Evolutionary conservation across 2,329 filamentous ascomycete genomes (phyloP).

Genomic region (Escovopsis sp.): DNA sequence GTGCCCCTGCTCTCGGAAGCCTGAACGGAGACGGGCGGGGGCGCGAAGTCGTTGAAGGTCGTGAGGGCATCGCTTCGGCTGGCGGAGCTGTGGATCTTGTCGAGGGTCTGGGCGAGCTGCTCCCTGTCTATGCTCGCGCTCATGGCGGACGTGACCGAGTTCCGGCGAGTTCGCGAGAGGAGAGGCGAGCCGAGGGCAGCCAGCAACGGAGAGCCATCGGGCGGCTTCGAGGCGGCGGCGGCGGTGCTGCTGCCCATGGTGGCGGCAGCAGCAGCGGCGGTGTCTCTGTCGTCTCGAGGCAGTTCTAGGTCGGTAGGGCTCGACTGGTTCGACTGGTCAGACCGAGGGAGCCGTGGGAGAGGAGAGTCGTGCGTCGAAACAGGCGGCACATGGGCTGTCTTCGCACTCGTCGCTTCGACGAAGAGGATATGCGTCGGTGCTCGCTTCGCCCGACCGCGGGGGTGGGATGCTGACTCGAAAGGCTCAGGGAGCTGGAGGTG

Average conservation of each 20-base stretch:
- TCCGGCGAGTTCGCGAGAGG: slow-evolving; percentile 20
- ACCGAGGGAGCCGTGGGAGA: not conserved
- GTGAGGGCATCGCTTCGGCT: slow-evolving; percentile 73
- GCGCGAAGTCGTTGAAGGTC: slow-evolving; percentile 85
- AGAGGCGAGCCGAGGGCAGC: slow-evolving; percentile 15
- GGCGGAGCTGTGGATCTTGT: slow-evolving; percentile 80
- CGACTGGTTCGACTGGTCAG: too few species aligned
- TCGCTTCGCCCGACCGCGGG: not conserved
- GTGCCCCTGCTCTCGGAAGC: slow-evolving; percentile 53
- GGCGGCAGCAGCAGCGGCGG: not conserved
- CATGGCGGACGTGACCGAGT: slow-evolving; percentile 25
- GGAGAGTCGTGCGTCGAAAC: not conserved
- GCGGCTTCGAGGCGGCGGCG: slow-evolving; percentile 13
- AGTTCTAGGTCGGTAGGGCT: too few species aligned
- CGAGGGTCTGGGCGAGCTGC: slow-evolving; percentile 59
- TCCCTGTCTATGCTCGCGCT: slow-evolving; percentile 43
- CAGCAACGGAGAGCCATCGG: slow-evolving; percentile 14
- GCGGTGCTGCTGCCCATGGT: slow-evolving; percentile 17
- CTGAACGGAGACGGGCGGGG: slow-evolving; percentile 44
- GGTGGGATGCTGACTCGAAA: not conserved
- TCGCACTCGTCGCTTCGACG: too few species aligned
- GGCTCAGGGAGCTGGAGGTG: slow-evolving; percentile 5
- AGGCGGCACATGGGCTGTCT: not conserved
- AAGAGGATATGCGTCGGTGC: not conserved
- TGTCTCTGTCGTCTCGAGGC: not conserved